Conservation (phyloP, 176 grass and related monocot genomes). For the Otatea glauca region DNA sequence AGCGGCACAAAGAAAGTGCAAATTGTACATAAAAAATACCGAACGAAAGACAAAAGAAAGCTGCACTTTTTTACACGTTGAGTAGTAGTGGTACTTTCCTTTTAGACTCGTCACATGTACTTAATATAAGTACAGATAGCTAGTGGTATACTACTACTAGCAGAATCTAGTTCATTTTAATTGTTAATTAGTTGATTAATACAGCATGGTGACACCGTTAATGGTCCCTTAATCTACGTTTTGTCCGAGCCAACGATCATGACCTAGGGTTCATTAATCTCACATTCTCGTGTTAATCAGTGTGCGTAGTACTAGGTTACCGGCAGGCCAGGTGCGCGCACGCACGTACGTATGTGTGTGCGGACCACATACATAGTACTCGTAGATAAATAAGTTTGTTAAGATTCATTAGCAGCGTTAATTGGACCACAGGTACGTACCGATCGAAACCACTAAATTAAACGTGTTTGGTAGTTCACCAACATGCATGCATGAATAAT, state of each 20-base stretch:
- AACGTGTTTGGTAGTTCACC: not conserved
- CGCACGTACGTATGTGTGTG: not conserved
- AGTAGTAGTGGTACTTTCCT: not conserved
- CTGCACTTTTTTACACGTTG: not conserved
- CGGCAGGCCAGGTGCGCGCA: not conserved
- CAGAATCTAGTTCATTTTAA: not conserved
- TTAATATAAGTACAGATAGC: not conserved
- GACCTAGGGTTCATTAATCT: not conserved
- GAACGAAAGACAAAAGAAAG: not conserved
- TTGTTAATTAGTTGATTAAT: not conserved
- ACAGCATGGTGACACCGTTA: not conserved
- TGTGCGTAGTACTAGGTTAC: not conserved
- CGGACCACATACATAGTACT: not conserved
- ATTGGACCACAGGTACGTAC: not conserved
- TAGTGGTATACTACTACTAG: not conserved
- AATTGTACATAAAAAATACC: not conserved
- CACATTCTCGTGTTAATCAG: not conserved
- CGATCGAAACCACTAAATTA: constrained; percentile 13
- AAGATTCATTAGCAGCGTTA: not conserved
- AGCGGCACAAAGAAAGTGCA: not conserved
- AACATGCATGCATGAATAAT: not conserved
- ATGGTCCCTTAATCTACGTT: constrained; percentile 19
- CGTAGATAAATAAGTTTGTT: not conserved
- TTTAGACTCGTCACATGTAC: not conserved
- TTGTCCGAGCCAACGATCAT: not conserved